Conservation (phyloP, 306 rosid species). For the Cucumis cinereus region DNA sequence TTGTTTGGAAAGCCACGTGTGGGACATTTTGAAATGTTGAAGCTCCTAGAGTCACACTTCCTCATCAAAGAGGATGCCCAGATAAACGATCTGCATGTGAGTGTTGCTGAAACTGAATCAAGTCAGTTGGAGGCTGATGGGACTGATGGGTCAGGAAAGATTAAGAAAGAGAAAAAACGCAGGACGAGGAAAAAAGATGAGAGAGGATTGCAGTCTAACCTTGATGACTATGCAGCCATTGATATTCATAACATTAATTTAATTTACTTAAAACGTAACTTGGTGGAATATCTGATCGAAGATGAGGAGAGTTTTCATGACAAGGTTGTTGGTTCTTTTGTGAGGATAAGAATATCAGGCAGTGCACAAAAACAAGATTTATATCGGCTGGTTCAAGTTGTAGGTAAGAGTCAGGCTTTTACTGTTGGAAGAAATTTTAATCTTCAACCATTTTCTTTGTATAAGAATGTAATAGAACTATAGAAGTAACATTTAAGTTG, state of each 20-base stretch:
- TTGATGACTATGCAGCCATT: slow-evolving; percentile 93
- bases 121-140: slow-evolving; percentile 83
- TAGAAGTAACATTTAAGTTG: not conserved
- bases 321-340: slow-evolving; percentile 76
- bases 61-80: slow-evolving; percentile 69
- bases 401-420: slow-evolving; percentile 41
- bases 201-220: slow-evolving; percentile 68
- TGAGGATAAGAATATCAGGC: slow-evolving; percentile 95
- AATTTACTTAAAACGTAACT: slow-evolving; percentile 81
- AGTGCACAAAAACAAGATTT: slow-evolving; percentile 96
- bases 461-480: too few species aligned
- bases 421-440: not conserved
- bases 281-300: slow-evolving; percentile 84
- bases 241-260: slow-evolving; percentile 82
- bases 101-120: slow-evolving; percentile 75
- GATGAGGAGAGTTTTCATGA: slow-evolving; percentile 62
- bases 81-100: slow-evolving; percentile 70
- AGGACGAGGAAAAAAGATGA: slow-evolving; percentile 58
- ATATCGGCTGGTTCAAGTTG: slow-evolving; percentile 97
- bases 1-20: slow-evolving; percentile 95
- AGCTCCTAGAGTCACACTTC: slow-evolving; percentile 96
- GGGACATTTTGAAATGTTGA: slow-evolving; percentile 99
- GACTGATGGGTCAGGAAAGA: slow-evolving; percentile 34
- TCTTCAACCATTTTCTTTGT: not conserved
- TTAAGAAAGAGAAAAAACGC: slow-evolving; percentile 71